Percentiles rank a stretch among this genome's conserved stretches.
Evolutionary conservation across 1,139 yeast genomes (phyloP).

Genomic region (Blastobotrys capitulatus): DNA sequence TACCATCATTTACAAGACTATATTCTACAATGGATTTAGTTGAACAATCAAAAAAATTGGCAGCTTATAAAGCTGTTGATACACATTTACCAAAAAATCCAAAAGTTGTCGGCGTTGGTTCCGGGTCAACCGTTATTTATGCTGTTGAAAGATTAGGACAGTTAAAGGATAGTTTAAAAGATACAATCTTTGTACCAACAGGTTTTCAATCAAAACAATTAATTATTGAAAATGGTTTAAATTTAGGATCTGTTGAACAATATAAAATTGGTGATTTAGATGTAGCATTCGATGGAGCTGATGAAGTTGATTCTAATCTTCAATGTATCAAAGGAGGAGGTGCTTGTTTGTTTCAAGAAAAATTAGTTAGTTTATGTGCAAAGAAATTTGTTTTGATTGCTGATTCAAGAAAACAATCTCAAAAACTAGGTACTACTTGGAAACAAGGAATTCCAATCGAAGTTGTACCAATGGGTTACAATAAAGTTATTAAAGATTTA

Average conservation of each 20-base stretch:
- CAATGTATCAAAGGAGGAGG: slow-evolving; percentile 98
- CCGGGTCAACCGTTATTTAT: slow-evolving; percentile 94
- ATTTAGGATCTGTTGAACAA: slow-evolving; percentile 77
- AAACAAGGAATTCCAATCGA: slow-evolving; percentile 91
- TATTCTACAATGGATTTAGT: slow-evolving; percentile 24
- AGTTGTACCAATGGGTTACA: slow-evolving; percentile 84
- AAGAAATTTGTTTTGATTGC: slow-evolving; percentile 81
- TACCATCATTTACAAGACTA: too few species aligned
- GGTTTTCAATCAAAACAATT: slow-evolving; percentile 93
- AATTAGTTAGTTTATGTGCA: slow-evolving; percentile 82
- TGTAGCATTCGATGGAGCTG: slow-evolving; percentile 98
- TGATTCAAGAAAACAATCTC: slow-evolving; percentile 77
- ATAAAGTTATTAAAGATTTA: slow-evolving; percentile 58
- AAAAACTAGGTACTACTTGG: slow-evolving; percentile 72
- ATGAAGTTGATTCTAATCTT: slow-evolving; percentile 77
- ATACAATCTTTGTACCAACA: slow-evolving; percentile 70
- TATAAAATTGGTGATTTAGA: slow-evolving; percentile 60
- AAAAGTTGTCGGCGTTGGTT: slow-evolving; percentile 85
- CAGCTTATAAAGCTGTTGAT: slow-evolving; percentile 91
- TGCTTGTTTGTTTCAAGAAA: slow-evolving; percentile 95
- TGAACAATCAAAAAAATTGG: slow-evolving; percentile 71
- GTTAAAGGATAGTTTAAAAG: slow-evolving; percentile 34
- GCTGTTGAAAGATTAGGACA: slow-evolving; percentile 93
- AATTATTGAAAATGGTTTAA: slow-evolving; percentile 75
- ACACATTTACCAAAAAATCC: slow-evolving; percentile 70